phyloP scores from a whole-genome alignment of 176 grass and related monocot species.

The Juncus effusus region DNA sequence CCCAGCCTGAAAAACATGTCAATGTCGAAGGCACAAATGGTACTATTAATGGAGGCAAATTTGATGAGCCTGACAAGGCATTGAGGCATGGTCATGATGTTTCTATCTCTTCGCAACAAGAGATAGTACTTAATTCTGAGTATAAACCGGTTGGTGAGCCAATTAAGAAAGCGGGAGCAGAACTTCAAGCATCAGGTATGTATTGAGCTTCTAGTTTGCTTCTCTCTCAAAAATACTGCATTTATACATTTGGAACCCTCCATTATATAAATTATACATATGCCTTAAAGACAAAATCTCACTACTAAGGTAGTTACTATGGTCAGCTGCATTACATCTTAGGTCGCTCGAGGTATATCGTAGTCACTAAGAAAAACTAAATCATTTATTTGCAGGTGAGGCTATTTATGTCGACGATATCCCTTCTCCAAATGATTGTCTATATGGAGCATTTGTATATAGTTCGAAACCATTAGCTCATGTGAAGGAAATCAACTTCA shows the following conservation, averaged over 20 bases:
- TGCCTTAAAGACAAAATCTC: too few species aligned
- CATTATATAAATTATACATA: neutral
- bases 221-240: too few species aligned
- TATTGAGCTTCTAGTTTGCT: neutral
- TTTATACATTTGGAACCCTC: too few species aligned
- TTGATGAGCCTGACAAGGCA: neutral
- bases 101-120: slow-evolving; percentile 56
- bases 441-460: slow-evolving; percentile 78
- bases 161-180: slow-evolving; percentile 80
- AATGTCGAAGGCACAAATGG: neutral
- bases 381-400: slow-evolving; percentile 44
- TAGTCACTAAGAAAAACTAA: neutral
- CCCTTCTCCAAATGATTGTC: slow-evolving; percentile 60
- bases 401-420: slow-evolving; percentile 85
- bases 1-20: slow-evolving; percentile 28
- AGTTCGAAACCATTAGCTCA: slow-evolving; percentile 58
- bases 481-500: slow-evolving; percentile 60
- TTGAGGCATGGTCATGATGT: slow-evolving; percentile 23
- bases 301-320: too few species aligned
- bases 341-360: neutral
- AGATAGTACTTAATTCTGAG: slow-evolving; percentile 48
- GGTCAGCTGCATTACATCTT: too few species aligned
- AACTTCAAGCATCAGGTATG: slow-evolving; percentile 87
- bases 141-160: slow-evolving; percentile 74
- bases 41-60: neutral